A percentile compares a stretch with the other conserved stretches of the same genome.
These are phyloP conservation scores for Solanum verrucosum DNA, from an alignment of 257 asterid species.

Conservation along the genomic window DNA sequence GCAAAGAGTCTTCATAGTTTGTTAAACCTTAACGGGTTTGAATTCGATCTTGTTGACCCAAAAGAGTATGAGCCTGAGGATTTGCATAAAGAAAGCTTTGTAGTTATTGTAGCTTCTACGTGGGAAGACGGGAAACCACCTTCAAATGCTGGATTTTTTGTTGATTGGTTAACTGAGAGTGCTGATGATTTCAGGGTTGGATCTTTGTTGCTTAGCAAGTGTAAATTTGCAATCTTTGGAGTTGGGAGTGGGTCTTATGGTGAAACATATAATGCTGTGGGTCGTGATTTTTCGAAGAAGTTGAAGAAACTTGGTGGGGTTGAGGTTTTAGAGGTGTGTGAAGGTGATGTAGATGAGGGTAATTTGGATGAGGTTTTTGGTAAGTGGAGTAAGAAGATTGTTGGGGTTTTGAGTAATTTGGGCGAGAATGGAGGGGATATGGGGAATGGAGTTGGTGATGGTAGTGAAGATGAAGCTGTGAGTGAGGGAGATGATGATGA, in stretches of 20 bases:
- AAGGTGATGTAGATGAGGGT: slow-evolving; percentile 78
- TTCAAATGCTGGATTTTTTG: slow-evolving; percentile 58
- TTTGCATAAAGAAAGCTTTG: slow-evolving; percentile 47
- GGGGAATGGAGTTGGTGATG: slow-evolving; percentile 25
- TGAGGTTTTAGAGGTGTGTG: slow-evolving; percentile 58
- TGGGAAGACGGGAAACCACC: slow-evolving; percentile 91
- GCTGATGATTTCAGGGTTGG: slow-evolving; percentile 95
- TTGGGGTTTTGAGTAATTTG: slow-evolving; percentile 39
- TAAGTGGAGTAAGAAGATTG: slow-evolving; percentile 52
- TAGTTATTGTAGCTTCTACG: slow-evolving; percentile 70
- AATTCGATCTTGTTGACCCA: slow-evolving; percentile 67
- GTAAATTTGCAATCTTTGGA: slow-evolving; percentile 75
- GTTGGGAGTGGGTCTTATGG: slow-evolving; percentile 82
- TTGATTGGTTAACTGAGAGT: slow-evolving; percentile 82
- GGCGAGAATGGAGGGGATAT: slow-evolving; percentile 16
- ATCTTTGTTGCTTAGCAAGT: slow-evolving; percentile 47
- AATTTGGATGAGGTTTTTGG: slow-evolving; percentile 65
- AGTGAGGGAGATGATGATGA: slow-evolving; percentile 25
- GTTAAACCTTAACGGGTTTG: slow-evolving; percentile 32
- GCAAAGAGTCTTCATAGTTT: slow-evolving; percentile 71
- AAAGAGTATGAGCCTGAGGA: slow-evolving; percentile 91
- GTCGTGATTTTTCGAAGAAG: slow-evolving; percentile 33
- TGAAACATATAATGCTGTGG: slow-evolving; percentile 60
- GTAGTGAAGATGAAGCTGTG: slow-evolving; percentile 44
- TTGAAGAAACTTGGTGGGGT: slow-evolving; percentile 67